Evolutionary conservation across 306 rosid genomes (phyloP), one percentile per base, ranked within the genome.

Genomic region (Castanea crenata): DNA sequence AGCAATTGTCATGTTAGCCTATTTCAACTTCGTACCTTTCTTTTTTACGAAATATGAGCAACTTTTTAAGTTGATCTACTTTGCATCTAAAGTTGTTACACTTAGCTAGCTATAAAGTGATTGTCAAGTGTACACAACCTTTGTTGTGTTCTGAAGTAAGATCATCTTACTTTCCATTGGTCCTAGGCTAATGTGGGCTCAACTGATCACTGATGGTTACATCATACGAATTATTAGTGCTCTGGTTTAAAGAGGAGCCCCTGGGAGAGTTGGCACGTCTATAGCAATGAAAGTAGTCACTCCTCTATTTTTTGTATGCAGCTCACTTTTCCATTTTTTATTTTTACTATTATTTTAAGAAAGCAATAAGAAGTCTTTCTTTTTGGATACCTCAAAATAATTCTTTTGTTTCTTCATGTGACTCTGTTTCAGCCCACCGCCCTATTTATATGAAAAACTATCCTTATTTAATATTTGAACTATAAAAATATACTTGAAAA

Each of bases 1-100:
- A 88, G 97, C 91, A 89, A 59, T 88, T 69, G 27, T 25, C 27
- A 25, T 25, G 27, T 25, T 25, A 25, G 1, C 27, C 27, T 25
- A 25, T 25, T 31, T 25, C 27, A 25, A 25, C 27, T 25, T 25
- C 27, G 27, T 25, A 1, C 27, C 27, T 25, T 25, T 25, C 1
- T 25, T 25, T 25, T 25, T 25, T 1, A 25, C 27, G 2, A 25
- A 25, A 25, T 25, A 25, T 25, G 0, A 25, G 27, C 1, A 25
- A 25, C 27, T 25, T 25, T 25, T 25, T 25, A 25, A 25, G 56
- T 58, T 10, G 31, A 21, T 21, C 9, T 58, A 21, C 11, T 25
- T 58, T 21, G 32, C 13, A 23, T 21, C 6, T n/a, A 58, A 23
- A 29, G 64, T 10, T 58, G 64, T 58, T 58, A 5, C 31, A 58